Base-by-base conservation (phyloP, 2,329 filamentous ascomycete genomes). In the Thermomyces lanuginosus region DNA sequence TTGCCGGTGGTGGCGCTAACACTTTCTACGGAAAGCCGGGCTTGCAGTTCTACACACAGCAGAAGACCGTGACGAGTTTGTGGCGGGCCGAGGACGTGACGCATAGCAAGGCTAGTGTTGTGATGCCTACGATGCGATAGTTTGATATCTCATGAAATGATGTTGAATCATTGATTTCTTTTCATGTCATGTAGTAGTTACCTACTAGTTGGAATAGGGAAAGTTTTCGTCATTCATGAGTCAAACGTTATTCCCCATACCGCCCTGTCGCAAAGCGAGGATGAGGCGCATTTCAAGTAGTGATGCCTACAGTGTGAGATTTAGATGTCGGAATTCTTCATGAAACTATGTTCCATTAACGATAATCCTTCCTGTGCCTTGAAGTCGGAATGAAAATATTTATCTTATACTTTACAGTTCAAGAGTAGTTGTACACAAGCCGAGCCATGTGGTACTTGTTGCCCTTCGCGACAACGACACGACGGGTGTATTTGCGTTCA, bases 1-100 rank as follows among this genome's bases (percentile, higher is more conserved):
- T 95, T 31, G 89, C 89, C 1, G 89, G 86, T 29, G 84, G 84
- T 27, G 86, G 89, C 34, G 78, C 80, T 19, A 92, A 71, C 59
- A 92, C 83, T 9, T 95, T 98, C 53, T 98, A 98, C 57, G 89
- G 89, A 39, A 78, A 80, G 56, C 81, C 83, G 1, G 89, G 86
- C 13, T 58, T 98, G 49, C 75, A 79, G 49, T 98, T 98, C 51
- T 95, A 92, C 57, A 98, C 89, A 3, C 89, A 95, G 60, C 69
- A 79, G 48, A 95, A 98, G 78, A 98, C 89, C 2, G 89, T 98
- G 25, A 98, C 89, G 28, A 76, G 81, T 39, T 59, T 91, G 50
- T 98, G 89, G 89, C 72, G 72, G 46, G 72, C 69, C 34, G 73
- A 84, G 45, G 84, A 93, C 58, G 84, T 82, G 1, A 68, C 89